Percentiles rank a stretch among this genome's conserved stretches.
Conservation (phyloP, 306 rosid genomes). For the Cucurbita ficifolia region DNA sequence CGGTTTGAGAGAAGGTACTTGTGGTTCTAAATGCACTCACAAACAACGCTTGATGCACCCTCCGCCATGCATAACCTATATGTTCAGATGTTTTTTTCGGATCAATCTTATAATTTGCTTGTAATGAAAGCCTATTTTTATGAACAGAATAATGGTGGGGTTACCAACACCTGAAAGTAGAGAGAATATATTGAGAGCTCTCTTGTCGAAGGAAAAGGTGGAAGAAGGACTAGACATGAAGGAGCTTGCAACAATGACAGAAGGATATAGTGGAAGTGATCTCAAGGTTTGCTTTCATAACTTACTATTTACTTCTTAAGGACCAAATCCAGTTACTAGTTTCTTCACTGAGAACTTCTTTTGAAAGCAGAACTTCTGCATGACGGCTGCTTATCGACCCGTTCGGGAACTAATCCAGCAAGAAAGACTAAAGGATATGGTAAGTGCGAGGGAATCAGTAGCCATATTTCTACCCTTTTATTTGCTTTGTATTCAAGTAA, state of each 20-base stretch:
- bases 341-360: not conserved
- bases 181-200: conserved; percentile 67
- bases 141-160: conserved; percentile 80
- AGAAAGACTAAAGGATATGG: conserved; percentile 66
- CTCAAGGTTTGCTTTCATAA: conserved; percentile 43
- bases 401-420: conserved; percentile 75
- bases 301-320: not conserved
- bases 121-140: not conserved
- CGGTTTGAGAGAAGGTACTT: conserved; percentile 83
- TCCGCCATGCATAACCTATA: not conserved
- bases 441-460: conserved; percentile 9
- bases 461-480: not conserved
- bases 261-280: conserved; percentile 94
- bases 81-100: not conserved
- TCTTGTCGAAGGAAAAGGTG: conserved; percentile 58
- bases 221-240: conserved; percentile 45
- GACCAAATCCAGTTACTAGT: not conserved
- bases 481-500: not conserved
- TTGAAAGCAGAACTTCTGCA: conserved; percentile 59
- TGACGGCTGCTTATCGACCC: conserved; percentile 85
- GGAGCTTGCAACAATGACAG: conserved; percentile 70
- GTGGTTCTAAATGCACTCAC: not conserved
- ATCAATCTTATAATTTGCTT: not conserved
- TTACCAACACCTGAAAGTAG: conserved; percentile 76
- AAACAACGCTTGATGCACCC: not conserved